Base-by-base conservation (phyloP, 495 filamentous ascomycete genomes). In the Durotheca rogersii region DNA sequence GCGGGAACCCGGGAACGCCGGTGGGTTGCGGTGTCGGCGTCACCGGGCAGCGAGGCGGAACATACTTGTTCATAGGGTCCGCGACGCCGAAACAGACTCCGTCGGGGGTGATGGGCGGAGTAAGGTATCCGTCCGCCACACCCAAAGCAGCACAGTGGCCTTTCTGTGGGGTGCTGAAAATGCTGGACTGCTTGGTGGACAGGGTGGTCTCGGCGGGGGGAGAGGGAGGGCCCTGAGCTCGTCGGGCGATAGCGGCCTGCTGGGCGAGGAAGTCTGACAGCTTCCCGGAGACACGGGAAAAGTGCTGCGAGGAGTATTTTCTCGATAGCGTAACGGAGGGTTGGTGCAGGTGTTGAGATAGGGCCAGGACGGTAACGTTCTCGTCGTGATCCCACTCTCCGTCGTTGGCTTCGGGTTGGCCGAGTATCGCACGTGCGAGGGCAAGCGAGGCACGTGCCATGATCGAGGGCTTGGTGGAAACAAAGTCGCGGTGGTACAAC, bases 51-150 rank as follows among this genome's bases (percentile, higher is more conserved):
- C 76, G 68, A 27, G 72, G 71, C 35, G 74, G 73, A 17, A 62
- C 60, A 31, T 76, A 73, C 41, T 72, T 74, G 56, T 77, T 73
- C 47, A 69, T 71, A 37, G 67, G 65, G 23, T 69, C 69, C 47
- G 68, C 46, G 31, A 69, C 69, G 33, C 73, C 66, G 47, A 83
- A 88, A 41, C 74, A 79, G 43, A 82, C 79, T 15, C 84, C 84
- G 56, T 94, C 90, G n/a, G 93, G 93, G 0, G 94, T 97, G 63
- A 97, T 95, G 2, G 93, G 93, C 14, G 93, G 93, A 16, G 93
- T 97, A 47, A 93, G 81, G 65, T 91, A 92, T 16, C 92, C 94
- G 61, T 90, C 81, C 10, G 83, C 81, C 47, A 86, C 76, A 45
- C 80, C 77, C 20, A 80, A 77, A 21, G 76, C 69, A 39, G 80